A percentile compares a stretch with the other conserved stretches of the same genome.
Conservation (phyloP, 2,329 filamentous ascomycete genomes). For the Coniochaeta prunicola region DNA sequence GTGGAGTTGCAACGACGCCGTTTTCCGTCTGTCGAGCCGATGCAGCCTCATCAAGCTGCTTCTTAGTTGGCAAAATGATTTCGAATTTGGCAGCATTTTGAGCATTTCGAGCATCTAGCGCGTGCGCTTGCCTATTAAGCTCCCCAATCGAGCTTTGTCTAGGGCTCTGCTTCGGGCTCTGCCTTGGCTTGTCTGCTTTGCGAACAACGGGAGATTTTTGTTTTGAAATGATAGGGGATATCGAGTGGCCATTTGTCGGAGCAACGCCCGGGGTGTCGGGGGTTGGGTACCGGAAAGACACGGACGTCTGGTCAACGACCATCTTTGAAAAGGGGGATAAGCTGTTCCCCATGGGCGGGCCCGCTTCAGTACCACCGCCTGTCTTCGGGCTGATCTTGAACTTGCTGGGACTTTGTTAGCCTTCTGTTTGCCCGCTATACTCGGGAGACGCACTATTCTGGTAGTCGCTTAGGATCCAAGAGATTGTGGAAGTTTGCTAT, state of each 20-base stretch:
- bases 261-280: slow-evolving; percentile 23
- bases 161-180: slow-evolving; percentile 5
- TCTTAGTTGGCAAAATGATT: slow-evolving; percentile 39
- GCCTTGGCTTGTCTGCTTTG: slow-evolving; percentile 13
- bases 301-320: slow-evolving; percentile 35
- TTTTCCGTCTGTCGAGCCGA: not conserved
- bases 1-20: not conserved
- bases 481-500: slow-evolving; percentile 69
- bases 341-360: slow-evolving; percentile 26
- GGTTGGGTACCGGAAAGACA: slow-evolving; percentile 31
- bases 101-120: slow-evolving; percentile 26
- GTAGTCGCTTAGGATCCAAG: slow-evolving; percentile 62
- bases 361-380: slow-evolving; percentile 18
- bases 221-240: slow-evolving; percentile 20
- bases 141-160: slow-evolving; percentile 6
- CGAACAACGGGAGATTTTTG: slow-evolving; percentile 15
- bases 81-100: slow-evolving; percentile 33
- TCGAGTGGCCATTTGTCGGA: slow-evolving; percentile 19
- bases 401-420: slow-evolving; percentile 37
- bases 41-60: slow-evolving; percentile 16
- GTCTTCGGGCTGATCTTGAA: slow-evolving; percentile 45
- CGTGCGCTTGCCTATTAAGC: slow-evolving; percentile 21
- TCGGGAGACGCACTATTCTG: slow-evolving; percentile 50
- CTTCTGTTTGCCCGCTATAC: not conserved
- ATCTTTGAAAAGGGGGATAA: slow-evolving; percentile 44